Evolutionary conservation across 2,329 filamentous ascomycete species (phyloP), one percentile per base, ranked within the genome.

Genomic region (Fusarium fracticaudum): DNA sequence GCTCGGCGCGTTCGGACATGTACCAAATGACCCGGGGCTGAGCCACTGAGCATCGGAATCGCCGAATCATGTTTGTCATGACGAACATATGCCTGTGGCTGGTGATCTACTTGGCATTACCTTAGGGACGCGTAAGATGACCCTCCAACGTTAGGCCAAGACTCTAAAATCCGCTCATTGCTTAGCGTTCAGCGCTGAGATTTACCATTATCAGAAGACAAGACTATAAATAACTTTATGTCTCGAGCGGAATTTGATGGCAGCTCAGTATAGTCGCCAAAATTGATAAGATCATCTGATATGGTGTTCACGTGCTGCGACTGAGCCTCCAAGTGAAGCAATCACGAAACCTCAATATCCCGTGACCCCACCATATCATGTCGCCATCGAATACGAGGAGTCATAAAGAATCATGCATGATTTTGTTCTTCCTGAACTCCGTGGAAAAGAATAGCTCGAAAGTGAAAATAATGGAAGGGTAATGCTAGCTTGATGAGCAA

Each of bases 61-160:
- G 24, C 72, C 63, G 72, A 54, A 68, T 55, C 43, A 54, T 35
- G n/a, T 48, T 40, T 22, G 14, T 54, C n/a, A 51, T 53, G 35
- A 50, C 22, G 35, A 53, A 45, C 40, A 45, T 40, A 51, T 47
- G 64, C 9, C 13, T 71, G 70, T 73, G 70, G 71, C 70, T 71
- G 37, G 48, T 73, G 64, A 41, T 65, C 47, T 40, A 43, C 66
- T 73, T 74, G 66, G 71, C 71, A 62, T 67, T 44, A 41, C 66
- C 29, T 54, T 29, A 10, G 35, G 26, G 67, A 73, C 71, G 58
- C 71, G 71, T 44, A 37, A 43, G 8, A 48, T 43, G 54, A 35
- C 37, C 44, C 26, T 66, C 31, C 20, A 35, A 35, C 33, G 33
- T 15, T 35, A 50, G 29, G 33, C 33, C n/a, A 64, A 69, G 65